Base-by-base conservation (phyloP, 345 rosid species). In the Aegle marmelos region DNA sequence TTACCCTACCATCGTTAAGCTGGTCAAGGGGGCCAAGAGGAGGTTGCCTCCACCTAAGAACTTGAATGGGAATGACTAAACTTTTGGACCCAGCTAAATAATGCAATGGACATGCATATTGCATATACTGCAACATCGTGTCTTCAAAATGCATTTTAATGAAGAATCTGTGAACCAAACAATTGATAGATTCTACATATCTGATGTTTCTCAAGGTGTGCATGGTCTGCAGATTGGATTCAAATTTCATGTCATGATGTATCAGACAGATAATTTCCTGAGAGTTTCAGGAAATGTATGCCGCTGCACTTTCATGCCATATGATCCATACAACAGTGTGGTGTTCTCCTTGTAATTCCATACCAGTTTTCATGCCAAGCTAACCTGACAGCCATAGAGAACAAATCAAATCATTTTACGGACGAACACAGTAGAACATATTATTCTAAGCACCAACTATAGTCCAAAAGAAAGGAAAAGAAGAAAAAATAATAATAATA, bases 21-120 rank as follows among this genome's bases (percentile, higher is more conserved):
- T 69, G 84, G 79, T 74, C 37, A 72, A 17, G 68, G 74, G 81
- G 77, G 79, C 76, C 83, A 84, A 65, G 63, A 63, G 70, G 82
- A 81, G 80, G 88, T 85, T 88, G 87, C 83, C 83, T 89, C 87
- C 89, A 88, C 85, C 87, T 70, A 63, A 78, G 59, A 83, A 75
- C 73, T 76, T 79, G 77, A 77, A 81, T 84, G 80, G 70, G 80
- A 76, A 61, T 58, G 79, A 72, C 79, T 63, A 63, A 54, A 68
- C 63, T 59, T 34, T 34, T 4, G 84, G 89, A 48, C 74, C 89
- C 88, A 83, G 76, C 80, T 69, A 78, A 76, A 76, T 66, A 68
- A 79, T 80, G 80, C 81, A 81, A 83, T 67, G 70, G 70, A 81
- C 85, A 68, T 71, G 72, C 11, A 36, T 6, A 79, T 73, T 76